phyloP scores from a whole-genome alignment of 2,329 filamentous ascomycete genomes.

The Aspergillus sp. region DNA sequence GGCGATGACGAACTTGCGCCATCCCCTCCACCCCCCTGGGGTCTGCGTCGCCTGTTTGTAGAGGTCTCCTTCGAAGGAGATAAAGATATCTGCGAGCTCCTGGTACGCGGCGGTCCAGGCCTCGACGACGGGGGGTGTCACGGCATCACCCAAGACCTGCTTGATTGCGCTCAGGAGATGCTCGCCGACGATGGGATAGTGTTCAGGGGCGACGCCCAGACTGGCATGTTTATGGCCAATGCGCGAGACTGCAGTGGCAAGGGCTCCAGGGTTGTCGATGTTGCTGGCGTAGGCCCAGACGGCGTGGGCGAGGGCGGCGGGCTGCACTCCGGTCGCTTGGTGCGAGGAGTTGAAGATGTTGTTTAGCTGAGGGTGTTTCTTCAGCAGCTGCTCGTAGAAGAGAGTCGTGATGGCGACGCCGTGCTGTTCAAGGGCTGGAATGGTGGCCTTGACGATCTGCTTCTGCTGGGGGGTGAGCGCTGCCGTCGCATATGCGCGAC shows the following conservation, averaged over 20 bases:
- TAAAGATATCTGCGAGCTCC: conserved; percentile 55
- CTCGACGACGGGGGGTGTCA: neutral
- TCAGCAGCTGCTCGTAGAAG: conserved; percentile 67
- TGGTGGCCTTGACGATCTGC: conserved; percentile 64
- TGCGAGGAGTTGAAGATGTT: conserved; percentile 69
- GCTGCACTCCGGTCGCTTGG: conserved; percentile 66
- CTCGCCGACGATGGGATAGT: neutral
- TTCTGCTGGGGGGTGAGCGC: conserved; percentile 59
- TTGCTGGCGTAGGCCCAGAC: conserved; percentile 70
- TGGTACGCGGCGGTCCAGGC: neutral
- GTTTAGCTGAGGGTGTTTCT: conserved; percentile 62
- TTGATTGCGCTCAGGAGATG: neutral
- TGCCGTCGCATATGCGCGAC: neutral
- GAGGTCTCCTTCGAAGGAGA: conserved; percentile 60
- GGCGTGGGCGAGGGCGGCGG: conserved; percentile 65
- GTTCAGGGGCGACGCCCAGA: conserved; percentile 62
- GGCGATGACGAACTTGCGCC: conserved; percentile 64
- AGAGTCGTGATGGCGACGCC: conserved; percentile 64
- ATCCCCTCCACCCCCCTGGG: conserved; percentile 56
- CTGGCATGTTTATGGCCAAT: conserved; percentile 75
- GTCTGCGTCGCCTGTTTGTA: conserved; percentile 44
- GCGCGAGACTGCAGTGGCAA: conserved; percentile 59
- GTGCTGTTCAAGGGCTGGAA: conserved; percentile 64
- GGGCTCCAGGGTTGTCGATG: conserved; percentile 64
- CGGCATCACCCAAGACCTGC: neutral